These are phyloP conservation scores for Melampsora larici-populina DNA, from an alignment of 1,284 basidiomycete genomes.

Conservation along the genomic window DNA sequence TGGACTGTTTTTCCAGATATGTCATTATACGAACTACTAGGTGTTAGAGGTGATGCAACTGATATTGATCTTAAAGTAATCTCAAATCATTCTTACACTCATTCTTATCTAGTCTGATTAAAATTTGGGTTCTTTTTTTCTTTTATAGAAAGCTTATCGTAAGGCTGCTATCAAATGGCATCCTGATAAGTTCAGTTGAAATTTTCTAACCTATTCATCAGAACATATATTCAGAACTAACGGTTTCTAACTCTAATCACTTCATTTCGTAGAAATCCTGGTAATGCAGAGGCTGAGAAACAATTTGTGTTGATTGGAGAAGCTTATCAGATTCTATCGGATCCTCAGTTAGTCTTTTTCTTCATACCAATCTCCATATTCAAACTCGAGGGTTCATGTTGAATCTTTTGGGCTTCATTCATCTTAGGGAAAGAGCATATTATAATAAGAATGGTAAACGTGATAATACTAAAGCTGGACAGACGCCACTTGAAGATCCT, in stretches of 20 bases:
- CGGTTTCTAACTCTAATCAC: neutral
- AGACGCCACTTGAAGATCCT: constrained; percentile 39
- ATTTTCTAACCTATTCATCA: neutral
- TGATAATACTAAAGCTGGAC: constrained; percentile 41
- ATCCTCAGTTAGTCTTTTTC: constrained; percentile 38
- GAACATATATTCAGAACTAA: neutral
- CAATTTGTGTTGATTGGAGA: constrained; percentile 37
- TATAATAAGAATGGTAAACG: constrained; percentile 55
- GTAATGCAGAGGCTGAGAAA: constrained; percentile 41
- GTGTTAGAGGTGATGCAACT: constrained; percentile 51
- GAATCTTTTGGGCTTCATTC: neutral
- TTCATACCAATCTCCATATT: neutral
- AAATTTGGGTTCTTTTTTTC: neutral
- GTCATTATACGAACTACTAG: constrained; percentile 32
- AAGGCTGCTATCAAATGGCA: constrained; percentile 54
- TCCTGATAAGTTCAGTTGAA: constrained; percentile 48
- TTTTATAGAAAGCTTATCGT: constrained; percentile 52
- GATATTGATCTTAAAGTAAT: constrained; percentile 53
- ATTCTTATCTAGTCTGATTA: neutral
- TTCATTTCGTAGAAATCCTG: constrained; percentile 20
- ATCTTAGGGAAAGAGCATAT: constrained; percentile 51
- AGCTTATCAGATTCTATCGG: constrained; percentile 43
- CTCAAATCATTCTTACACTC: neutral
- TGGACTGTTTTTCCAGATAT: constrained; percentile 19
- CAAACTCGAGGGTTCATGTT: neutral